Percentiles rank a stretch among this genome's conserved stretches.
Conservation (phyloP, 2,329 filamentous ascomycete species). For the Penicillium corylophilum region DNA sequence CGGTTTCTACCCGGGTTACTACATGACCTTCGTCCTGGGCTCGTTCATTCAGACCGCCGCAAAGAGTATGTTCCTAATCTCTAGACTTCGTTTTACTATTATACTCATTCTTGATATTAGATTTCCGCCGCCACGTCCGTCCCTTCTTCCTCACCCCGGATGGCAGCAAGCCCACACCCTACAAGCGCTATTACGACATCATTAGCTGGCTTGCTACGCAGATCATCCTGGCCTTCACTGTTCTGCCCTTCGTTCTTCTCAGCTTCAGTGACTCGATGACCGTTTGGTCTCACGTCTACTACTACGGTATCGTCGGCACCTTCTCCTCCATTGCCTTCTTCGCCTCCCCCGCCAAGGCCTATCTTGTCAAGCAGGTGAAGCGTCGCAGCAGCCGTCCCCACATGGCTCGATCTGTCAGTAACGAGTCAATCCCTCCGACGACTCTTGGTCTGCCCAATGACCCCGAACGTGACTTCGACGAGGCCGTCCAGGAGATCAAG, state of each 20-base stretch:
- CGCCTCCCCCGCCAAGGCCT: conserved; percentile 69
- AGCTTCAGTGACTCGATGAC: conserved; percentile 66
- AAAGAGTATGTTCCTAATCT: conserved; percentile 69
- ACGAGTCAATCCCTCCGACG: conserved; percentile 62
- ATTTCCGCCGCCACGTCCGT: conserved; percentile 82
- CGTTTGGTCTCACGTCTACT: conserved; percentile 85
- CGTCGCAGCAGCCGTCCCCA: conserved; percentile 49
- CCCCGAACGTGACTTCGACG: conserved; percentile 70
- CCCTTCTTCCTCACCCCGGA: conserved; percentile 87
- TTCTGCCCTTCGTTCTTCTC: conserved; percentile 82
- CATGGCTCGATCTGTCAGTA: conserved; percentile 51
- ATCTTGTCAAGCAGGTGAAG: conserved; percentile 59
- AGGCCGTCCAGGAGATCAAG: conserved; percentile 72
- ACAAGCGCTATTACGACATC: conserved; percentile 85
- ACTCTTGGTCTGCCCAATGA: conserved; percentile 78
- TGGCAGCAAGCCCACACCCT: conserved; percentile 64
- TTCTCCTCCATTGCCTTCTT: conserved; percentile 70
- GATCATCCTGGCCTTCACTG: conserved; percentile 77
- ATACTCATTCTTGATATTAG: conserved; percentile 48
- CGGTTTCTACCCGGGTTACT: conserved; percentile 96
- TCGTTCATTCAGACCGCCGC: conserved; percentile 90
- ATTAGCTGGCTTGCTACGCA: conserved; percentile 75
- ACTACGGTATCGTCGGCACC: conserved; percentile 74
- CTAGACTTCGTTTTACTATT: background rate
- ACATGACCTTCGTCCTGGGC: conserved; percentile 83